Base-by-base conservation (phyloP, 768 basidiomycete species). In the Boletus sp. region DNA sequence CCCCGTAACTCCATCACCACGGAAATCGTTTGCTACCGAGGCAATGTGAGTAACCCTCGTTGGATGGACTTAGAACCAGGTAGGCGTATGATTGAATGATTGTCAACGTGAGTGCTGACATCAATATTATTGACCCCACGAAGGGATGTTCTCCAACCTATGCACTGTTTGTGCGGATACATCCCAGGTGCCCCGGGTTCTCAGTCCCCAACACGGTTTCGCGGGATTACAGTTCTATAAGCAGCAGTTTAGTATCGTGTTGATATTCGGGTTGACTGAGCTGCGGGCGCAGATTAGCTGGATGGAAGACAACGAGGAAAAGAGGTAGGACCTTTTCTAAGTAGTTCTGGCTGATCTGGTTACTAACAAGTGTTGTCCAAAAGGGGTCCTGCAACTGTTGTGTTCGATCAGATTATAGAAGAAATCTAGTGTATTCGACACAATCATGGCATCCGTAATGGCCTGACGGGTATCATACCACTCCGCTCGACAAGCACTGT, bases 251-350 rank as follows among this genome's bases (percentile, higher is more conserved):
- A 70, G 74, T 9, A 63, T 81, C 21, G 67, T 78, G 33, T 56
- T 80, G 48, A 69, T 67, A 45, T 75, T 77, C 39, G 79, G 79
- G 0, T 43, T 72, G 37, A 76, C 77, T 0, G 79, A 80, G 46
- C 49, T 80, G 21, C 73, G 76, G 50, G 78, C 77, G 0, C 75
- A 77, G 37, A 69, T 79, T 19, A 63, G 68, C 9, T 81, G 79
- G 79, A 64, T 57, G 42, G 77, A 79, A 45, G 61, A 73, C 42
- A 69, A 53, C 7, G 30, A 53, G 37, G 68, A 71, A 43, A 55
- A 30, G 53, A 63, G 63, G 68, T 64, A 27, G 25, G 59, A 15
- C 11, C 13, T 6, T 19, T 30, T 40, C 32, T 9, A 23, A 23
- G 23, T 23, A 10, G 15, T 15, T 21, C 25, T 2, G 14, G 13